Conservation (phyloP, 1,284 basidiomycete species). For the Pulchroboletus neoregius region DNA sequence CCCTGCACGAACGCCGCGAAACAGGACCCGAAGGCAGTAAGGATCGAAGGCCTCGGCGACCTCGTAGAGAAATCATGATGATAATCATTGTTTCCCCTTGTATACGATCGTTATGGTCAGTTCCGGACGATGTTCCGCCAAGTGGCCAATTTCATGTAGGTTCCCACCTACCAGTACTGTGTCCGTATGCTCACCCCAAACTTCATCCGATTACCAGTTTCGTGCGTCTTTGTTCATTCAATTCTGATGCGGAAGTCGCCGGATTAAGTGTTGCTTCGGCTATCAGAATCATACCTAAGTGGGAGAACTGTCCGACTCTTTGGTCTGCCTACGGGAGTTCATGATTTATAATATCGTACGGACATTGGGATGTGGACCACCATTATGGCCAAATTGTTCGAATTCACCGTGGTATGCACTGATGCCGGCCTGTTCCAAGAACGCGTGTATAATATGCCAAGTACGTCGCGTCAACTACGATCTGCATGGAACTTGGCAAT, state of each 20-base stretch:
- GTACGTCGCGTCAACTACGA: background rate
- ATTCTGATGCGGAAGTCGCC: constrained; percentile 5
- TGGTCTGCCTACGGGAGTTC: background rate
- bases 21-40: constrained; percentile 20
- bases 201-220: constrained; percentile 11
- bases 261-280: constrained; percentile 3
- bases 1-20: constrained; percentile 16
- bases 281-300: background rate
- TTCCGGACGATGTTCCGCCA: background rate
- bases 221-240: background rate
- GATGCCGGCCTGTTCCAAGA: too few species aligned
- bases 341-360: background rate
- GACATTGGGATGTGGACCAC: too few species aligned
- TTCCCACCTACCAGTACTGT: constrained; percentile 11
- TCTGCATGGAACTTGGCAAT: too few species aligned
- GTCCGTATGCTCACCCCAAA: constrained; percentile 4
- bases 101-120: constrained; percentile 5
- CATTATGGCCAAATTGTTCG: background rate
- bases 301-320: background rate
- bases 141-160: constrained; percentile 11
- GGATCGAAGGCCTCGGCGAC: constrained; percentile 21
- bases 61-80: constrained; percentile 9
- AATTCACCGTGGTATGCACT: background rate
- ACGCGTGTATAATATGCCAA: too few species aligned
- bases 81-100: constrained; percentile 4